A percentile compares a stretch with the other conserved stretches of the same genome.
phyloP scores from a whole-genome alignment of 768 basidiomycete genomes.

The Obba rivulosa region DNA sequence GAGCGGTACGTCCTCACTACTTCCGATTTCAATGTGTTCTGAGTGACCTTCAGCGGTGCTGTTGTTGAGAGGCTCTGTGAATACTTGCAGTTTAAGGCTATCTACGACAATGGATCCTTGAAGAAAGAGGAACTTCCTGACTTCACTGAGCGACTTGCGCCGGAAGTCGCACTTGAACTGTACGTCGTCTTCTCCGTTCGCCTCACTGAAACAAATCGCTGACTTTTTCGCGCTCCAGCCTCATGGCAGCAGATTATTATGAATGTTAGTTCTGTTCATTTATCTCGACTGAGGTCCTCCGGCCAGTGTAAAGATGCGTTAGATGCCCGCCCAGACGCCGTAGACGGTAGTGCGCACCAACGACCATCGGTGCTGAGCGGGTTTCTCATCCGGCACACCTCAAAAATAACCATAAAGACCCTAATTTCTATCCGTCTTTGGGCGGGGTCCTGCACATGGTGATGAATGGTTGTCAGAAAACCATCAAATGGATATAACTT shows the following conservation, averaged over 20 bases:
- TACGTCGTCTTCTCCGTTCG: slow-evolving; percentile 35
- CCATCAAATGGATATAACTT: too few relatives aligned
- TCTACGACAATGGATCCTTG: slow-evolving; percentile 63
- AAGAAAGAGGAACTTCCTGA: slow-evolving; percentile 86
- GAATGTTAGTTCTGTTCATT: slow-evolving; percentile 38
- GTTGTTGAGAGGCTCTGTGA: slow-evolving; percentile 87
- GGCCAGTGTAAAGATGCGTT: too few relatives aligned
- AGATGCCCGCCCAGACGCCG: too few relatives aligned
- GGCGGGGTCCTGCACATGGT: too few relatives aligned
- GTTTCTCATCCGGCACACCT: too few relatives aligned
- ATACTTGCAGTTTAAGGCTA: slow-evolving; percentile 80
- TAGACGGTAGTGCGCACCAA: too few relatives aligned
- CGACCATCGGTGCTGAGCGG: too few relatives aligned
- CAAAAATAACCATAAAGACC: too few relatives aligned
- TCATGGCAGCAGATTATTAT: slow-evolving; percentile 62
- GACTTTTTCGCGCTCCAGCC: slow-evolving; percentile 25
- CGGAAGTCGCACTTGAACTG: slow-evolving; percentile 88
- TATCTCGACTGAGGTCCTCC: neutral
- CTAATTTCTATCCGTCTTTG: too few relatives aligned
- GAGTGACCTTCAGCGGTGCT: slow-evolving; percentile 34
- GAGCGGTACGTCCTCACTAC: slow-evolving; percentile 50
- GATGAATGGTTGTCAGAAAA: too few relatives aligned
- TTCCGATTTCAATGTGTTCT: neutral
- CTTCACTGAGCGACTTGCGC: slow-evolving; percentile 76
- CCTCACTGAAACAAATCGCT: neutral